Evolutionary conservation across 2,329 filamentous ascomycete genomes (phyloP), one percentile per base, ranked within the genome.

Genomic region (Trichoderma sp.): DNA sequence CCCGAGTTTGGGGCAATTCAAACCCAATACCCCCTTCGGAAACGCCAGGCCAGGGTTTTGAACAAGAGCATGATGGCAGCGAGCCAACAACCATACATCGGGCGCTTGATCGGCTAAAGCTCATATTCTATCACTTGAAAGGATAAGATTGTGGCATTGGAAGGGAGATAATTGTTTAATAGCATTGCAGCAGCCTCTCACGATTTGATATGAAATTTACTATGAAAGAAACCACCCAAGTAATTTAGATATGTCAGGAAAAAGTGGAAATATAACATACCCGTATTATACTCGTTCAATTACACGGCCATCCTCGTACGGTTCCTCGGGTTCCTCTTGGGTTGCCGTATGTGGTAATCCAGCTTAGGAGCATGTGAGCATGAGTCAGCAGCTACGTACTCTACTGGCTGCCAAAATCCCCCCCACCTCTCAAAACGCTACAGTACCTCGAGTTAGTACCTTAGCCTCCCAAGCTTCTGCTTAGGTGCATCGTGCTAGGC

Each of bases 1-100:
- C 61, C 7, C 61, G 50, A 29, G 48, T 64, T 32, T 64, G 61
- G 61, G 61, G 61, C 10, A 56, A 42, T 64, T 42, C 25, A 17
- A 50, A 25, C 22, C 52, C 27, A 15, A 42, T 17, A 19, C 12
- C 42, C 19, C 37, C 58, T 27, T 13, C 19, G 27, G 42, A 32
- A 45, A 50, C 12, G n/a, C 12, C 61, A 10, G 48, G 19, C 22
- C 45, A 22, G 13, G n/a, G 35, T 35, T 10, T 22, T 2, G 27
- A 9, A 29, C 34, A 39, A 63, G 59, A 52, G 6, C 17, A 37
- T 12, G 50, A 37, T 37, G 54, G 22, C 13, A 25, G n/a, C 35
- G 61, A 64, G 50, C 19, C 45, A 32, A 29, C 27, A 39, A 34
- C 45, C 13, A 32, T 56, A 29, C 34, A 29, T 34, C 48, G 61